These are phyloP conservation scores for Phlebiopsis gigantea DNA, from an alignment of 768 basidiomycete species.

Conservation along the genomic window DNA sequence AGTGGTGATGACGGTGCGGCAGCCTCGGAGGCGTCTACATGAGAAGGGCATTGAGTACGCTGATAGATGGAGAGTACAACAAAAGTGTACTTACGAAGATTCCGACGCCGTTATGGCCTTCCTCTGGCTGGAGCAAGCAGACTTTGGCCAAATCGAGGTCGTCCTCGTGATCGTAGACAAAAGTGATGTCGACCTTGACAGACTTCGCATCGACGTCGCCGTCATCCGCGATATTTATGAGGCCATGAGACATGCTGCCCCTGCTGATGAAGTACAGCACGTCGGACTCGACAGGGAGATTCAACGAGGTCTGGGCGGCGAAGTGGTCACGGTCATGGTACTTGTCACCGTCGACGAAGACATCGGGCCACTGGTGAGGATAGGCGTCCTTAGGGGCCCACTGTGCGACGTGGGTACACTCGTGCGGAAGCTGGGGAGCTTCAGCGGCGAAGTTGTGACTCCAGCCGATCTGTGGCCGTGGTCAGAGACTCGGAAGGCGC, in stretches of 20 bases:
- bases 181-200: conserved; percentile 28
- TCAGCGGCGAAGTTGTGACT: not conserved
- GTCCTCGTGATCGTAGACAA: conserved; percentile 21
- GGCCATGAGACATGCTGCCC: conserved; percentile 26
- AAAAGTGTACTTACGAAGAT: conserved; percentile 29
- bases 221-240: conserved; percentile 24
- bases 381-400: not conserved
- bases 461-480: not conserved
- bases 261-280: conserved; percentile 31
- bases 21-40: conserved; percentile 12
- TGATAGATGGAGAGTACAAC: not conserved
- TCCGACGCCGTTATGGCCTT: conserved; percentile 29
- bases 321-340: not conserved
- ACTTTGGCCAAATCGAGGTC: conserved; percentile 26
- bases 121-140: conserved; percentile 25
- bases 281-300: conserved; percentile 26
- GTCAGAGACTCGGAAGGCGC: too few species aligned
- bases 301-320: not conserved
- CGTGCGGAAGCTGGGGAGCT: not conserved
- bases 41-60: too few species aligned
- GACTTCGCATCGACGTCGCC: conserved; percentile 7
- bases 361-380: not conserved
- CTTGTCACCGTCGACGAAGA: not conserved
- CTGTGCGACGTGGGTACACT: not conserved
- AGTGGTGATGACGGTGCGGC: conserved; percentile 2